Percentiles rank a stretch among this genome's conserved stretches.
These are phyloP conservation scores for Thyridium curvatum DNA, from an alignment of 2,329 filamentous ascomycete genomes.

Conservation along the genomic window DNA sequence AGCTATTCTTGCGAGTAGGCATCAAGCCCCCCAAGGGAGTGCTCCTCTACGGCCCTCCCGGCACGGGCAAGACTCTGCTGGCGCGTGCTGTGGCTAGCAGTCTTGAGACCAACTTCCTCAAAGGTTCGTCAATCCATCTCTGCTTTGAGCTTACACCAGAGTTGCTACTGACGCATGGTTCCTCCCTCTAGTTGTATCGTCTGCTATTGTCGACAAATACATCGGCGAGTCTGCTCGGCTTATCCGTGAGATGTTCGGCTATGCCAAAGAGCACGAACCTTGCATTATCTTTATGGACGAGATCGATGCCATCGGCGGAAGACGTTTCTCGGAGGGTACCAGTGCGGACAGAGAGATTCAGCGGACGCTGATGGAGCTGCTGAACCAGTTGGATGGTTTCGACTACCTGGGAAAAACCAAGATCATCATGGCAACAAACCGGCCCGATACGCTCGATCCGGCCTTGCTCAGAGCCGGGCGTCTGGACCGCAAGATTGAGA, in stretches of 20 bases:
- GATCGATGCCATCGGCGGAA: conserved; percentile 96
- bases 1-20: conserved; percentile 91
- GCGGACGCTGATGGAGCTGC: conserved; percentile 94
- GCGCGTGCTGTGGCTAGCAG: conserved; percentile 94
- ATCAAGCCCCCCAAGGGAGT: conserved; percentile 99
- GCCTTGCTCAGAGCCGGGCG: conserved; percentile 87
- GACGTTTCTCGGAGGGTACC: conserved; percentile 94
- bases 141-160: background rate
- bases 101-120: conserved; percentile 96
- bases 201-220: conserved; percentile 98
- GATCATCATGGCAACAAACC: conserved; percentile 99
- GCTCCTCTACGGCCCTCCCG: conserved; percentile 88
- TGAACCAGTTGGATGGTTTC: conserved; percentile 98
- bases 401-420: conserved; percentile 99
- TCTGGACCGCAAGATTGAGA: conserved; percentile 96
- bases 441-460: conserved; percentile 92
- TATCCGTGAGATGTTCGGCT: conserved; percentile 99
- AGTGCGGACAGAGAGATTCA: conserved; percentile 98
- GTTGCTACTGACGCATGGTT: conserved; percentile 1
- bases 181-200: conserved; percentile 72
- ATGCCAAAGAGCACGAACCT: conserved; percentile 97
- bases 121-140: conserved; percentile 54
- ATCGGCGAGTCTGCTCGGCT: conserved; percentile 96
- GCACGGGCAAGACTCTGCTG: conserved; percentile 92
- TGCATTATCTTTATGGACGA: conserved; percentile 99